Conservation (phyloP, 345 rosid genomes). For the Melastoma malabathricum region DNA sequence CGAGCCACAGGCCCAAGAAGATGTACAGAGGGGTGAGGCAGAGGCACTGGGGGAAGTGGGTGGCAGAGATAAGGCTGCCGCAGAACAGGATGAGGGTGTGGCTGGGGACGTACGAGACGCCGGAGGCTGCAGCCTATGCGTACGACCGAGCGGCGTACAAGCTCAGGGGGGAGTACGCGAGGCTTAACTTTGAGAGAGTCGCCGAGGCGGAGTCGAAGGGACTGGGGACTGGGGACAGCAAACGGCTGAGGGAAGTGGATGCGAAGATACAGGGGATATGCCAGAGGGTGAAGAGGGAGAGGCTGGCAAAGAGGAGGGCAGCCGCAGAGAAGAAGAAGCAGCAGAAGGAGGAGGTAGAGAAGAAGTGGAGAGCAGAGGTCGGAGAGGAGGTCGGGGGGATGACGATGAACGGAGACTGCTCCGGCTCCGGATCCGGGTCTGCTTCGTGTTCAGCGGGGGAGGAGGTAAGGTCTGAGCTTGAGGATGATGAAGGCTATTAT, state of each 20-base stretch:
- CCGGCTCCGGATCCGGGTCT: not conserved
- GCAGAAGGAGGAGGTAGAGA: constrained; percentile 15
- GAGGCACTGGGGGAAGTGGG: constrained; percentile 99
- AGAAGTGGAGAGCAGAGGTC: constrained; percentile 4
- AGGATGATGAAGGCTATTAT: constrained; percentile 23
- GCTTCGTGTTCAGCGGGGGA: too few relatives aligned
- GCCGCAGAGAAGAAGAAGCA: constrained; percentile 15
- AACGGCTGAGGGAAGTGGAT: constrained; percentile 46
- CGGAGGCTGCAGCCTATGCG: constrained; percentile 87
- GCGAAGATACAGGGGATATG: constrained; percentile 79
- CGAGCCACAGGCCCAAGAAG: constrained; percentile 38
- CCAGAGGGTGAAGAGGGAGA: constrained; percentile 55
- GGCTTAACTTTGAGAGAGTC: constrained; percentile 39
- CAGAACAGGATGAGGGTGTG: constrained; percentile 90
- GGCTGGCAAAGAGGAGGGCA: constrained; percentile 38
- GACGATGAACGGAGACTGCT: not conserved
- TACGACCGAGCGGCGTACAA: constrained; percentile 93
- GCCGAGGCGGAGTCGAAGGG: constrained; percentile 48
- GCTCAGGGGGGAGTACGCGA: constrained; percentile 89
- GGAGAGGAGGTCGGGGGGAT: constrained; percentile 2
- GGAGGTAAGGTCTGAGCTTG: too few relatives aligned
- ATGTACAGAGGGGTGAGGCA: constrained; percentile 95
- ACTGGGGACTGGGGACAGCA: constrained; percentile 39
- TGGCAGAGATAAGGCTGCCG: constrained; percentile 86
- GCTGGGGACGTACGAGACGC: constrained; percentile 85